Percentiles rank a stretch among this genome's conserved stretches.
phyloP scores from a whole-genome alignment of 148 eudicot species.

The Gaultheria prostrata region DNA sequence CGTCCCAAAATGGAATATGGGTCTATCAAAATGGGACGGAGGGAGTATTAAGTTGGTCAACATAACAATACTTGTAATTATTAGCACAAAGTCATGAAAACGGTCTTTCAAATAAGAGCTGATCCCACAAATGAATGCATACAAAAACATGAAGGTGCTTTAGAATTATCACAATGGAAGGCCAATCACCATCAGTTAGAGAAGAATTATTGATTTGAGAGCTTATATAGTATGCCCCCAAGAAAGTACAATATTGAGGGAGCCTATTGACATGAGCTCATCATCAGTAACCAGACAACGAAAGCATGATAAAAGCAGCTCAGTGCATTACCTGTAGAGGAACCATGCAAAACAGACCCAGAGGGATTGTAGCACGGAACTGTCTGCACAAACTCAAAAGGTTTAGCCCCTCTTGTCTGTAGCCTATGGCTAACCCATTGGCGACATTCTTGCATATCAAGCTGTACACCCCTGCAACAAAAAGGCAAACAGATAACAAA shows the following conservation, averaged over 20 bases:
- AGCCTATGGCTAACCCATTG: slow-evolving; percentile 66
- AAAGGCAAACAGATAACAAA: slow-evolving; percentile 10
- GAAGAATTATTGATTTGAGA: background rate
- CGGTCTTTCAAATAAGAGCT: background rate
- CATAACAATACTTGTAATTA: background rate
- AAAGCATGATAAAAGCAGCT: background rate
- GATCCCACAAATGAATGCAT: background rate
- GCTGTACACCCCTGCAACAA: slow-evolving; percentile 41
- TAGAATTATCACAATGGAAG: background rate
- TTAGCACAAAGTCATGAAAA: background rate
- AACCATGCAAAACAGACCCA: slow-evolving; percentile 33
- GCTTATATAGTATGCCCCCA: background rate
- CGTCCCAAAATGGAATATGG: too few species aligned
- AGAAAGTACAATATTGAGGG: background rate
- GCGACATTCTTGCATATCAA: slow-evolving; percentile 57
- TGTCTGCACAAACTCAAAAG: slow-evolving; percentile 66
- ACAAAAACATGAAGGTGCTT: background rate
- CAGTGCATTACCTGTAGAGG: slow-evolving; percentile 44
- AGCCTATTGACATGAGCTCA: background rate
- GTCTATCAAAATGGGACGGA: too few species aligned
- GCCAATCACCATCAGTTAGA: background rate
- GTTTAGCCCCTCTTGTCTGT: slow-evolving; percentile 56
- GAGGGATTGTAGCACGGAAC: slow-evolving; percentile 63
- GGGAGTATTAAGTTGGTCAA: background rate
- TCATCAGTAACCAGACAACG: background rate